Conservation (phyloP, 192 early-diverging fungal genomes). For the Coemansia sp. region DNA sequence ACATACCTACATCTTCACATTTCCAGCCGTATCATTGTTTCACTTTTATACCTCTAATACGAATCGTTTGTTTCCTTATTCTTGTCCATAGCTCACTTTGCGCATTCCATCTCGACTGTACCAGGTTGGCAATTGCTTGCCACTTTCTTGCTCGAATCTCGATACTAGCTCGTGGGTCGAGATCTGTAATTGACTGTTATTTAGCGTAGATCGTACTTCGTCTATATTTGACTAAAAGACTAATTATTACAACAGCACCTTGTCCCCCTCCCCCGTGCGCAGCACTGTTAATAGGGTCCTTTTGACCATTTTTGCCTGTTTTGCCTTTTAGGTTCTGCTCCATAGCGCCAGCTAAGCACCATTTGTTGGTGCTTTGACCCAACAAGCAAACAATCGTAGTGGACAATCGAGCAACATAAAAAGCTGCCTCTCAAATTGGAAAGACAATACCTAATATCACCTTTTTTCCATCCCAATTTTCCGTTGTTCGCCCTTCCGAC, state of each 20-base stretch:
- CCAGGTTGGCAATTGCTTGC: not conserved
- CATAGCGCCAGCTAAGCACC: not conserved
- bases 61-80: not conserved
- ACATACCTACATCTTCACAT: no score
- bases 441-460: not conserved
- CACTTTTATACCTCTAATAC: no score
- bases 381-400: not conserved
- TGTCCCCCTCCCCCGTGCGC: not conserved
- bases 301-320: not conserved
- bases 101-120: no score
- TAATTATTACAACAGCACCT: not conserved
- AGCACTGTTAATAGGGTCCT: not conserved
- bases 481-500: not conserved
- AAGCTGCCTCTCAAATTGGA: not conserved
- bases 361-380: not conserved
- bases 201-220: conserved; percentile 2
- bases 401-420: not conserved
- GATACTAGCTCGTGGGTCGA: no score
- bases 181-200: not conserved
- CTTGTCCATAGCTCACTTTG: not conserved
- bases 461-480: not conserved
- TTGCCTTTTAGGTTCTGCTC: not conserved
- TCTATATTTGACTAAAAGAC: not conserved
- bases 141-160: not conserved
- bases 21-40: no score